Percentiles rank a stretch among this genome's conserved stretches.
phyloP scores from a whole-genome alignment of 2,329 filamentous ascomycete genomes.

The Aureobasidium sp. region DNA sequence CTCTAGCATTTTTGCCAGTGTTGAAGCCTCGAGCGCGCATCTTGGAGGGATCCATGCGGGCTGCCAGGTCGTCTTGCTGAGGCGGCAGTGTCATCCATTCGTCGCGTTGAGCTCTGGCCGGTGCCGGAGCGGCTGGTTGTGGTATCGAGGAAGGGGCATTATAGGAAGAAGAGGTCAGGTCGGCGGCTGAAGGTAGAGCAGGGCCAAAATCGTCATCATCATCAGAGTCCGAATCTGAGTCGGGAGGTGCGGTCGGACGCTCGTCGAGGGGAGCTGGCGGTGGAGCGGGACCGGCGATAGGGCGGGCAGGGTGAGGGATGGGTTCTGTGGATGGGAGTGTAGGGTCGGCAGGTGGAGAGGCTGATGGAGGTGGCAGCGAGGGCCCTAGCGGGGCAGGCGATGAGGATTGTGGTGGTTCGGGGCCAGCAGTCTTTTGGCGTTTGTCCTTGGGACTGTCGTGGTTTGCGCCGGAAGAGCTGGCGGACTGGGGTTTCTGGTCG shows the following conservation, averaged over 20 bases:
- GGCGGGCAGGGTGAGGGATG: background rate
- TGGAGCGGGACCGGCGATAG: slow-evolving; percentile 48
- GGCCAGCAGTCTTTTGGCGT: slow-evolving; percentile 48
- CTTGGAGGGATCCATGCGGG: slow-evolving; percentile 74
- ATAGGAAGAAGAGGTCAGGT: background rate
- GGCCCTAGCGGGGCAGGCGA: background rate
- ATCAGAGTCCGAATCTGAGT: slow-evolving; percentile 25
- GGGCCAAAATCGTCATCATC: slow-evolving; percentile 43
- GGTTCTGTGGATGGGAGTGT: background rate
- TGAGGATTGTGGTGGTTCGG: slow-evolving; percentile 40
- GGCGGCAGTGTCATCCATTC: slow-evolving; percentile 53
- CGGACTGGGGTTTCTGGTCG: slow-evolving; percentile 29
- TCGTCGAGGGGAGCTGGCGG: slow-evolving; percentile 46
- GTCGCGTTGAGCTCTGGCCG: slow-evolving; percentile 56
- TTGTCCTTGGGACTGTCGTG: slow-evolving; percentile 41
- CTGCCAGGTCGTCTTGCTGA: slow-evolving; percentile 44
- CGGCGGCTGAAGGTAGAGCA: slow-evolving; percentile 31
- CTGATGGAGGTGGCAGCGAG: background rate
- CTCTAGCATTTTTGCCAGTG: slow-evolving; percentile 54
- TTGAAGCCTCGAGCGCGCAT: slow-evolving; percentile 77
- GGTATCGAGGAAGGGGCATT: background rate
- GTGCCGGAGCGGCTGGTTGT: background rate
- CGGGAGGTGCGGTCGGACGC: slow-evolving; percentile 35
- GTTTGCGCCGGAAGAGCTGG: slow-evolving; percentile 34
- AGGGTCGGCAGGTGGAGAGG: slow-evolving; percentile 31